These are phyloP conservation scores for Leccinum pellstonianum DNA, from an alignment of 768 basidiomycete species.

Conservation along the genomic window DNA sequence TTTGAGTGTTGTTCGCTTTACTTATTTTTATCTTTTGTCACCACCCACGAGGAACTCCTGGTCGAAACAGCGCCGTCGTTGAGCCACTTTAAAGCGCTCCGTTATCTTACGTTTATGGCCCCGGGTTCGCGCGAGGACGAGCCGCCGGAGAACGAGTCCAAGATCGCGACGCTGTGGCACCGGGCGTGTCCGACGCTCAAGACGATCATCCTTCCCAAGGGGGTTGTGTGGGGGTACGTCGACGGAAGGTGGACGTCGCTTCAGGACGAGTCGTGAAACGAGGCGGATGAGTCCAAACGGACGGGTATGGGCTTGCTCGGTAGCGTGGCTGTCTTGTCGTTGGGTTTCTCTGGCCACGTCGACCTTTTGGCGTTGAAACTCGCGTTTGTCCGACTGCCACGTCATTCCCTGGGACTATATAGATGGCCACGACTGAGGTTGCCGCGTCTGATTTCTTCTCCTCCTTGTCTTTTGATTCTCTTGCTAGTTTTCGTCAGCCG, in stretches of 20 bases:
- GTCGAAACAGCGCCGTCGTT: constrained; percentile 41
- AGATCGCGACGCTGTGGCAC: constrained; percentile 57
- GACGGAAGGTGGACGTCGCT: constrained; percentile 26
- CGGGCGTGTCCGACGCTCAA: constrained; percentile 56
- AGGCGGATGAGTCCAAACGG: too few relatives aligned
- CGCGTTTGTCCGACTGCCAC: constrained; percentile 10
- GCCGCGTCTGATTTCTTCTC: background rate
- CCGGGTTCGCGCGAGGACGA: constrained; percentile 26
- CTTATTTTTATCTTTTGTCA: background rate
- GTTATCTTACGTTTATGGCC: constrained; percentile 62
- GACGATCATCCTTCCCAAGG: constrained; percentile 64
- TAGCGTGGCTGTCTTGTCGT: constrained; percentile 9
- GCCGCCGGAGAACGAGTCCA: constrained; percentile 40
- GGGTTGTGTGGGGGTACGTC: constrained; percentile 55
- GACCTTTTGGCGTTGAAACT: constrained; percentile 1
- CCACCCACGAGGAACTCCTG: constrained; percentile 37
- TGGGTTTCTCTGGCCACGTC: constrained; percentile 6
- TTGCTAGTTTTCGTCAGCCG: constrained; percentile 3
- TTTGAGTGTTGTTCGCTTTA: too few relatives aligned
- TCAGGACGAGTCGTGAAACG: constrained; percentile 15
- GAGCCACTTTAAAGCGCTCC: constrained; percentile 41
- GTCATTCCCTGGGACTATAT: constrained; percentile 13
- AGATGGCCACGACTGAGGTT: constrained; percentile 13
- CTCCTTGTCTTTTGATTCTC: background rate
- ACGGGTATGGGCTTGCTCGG: background rate